Percentiles rank a stretch among this genome's conserved stretches.
Conservation (phyloP, 2,329 filamentous ascomycete species). For the Aureobasidium uvarum region DNA sequence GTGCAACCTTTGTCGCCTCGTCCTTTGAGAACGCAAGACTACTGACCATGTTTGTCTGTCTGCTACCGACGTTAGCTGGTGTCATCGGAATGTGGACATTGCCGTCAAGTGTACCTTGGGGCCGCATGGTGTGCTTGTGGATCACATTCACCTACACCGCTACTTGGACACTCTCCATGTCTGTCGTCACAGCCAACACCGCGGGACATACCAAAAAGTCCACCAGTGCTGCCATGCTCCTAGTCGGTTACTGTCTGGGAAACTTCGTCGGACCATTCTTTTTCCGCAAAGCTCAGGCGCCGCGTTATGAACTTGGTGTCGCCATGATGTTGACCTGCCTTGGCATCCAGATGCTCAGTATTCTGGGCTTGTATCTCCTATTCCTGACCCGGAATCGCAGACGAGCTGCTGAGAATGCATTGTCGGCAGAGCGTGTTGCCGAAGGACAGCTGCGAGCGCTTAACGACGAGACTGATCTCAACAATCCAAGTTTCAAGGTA, state of each 20-base stretch:
- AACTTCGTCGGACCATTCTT: constrained; percentile 28
- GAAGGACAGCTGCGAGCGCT: constrained; percentile 19
- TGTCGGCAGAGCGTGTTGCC: neutral
- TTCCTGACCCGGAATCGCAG: constrained; percentile 26
- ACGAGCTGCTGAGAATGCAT: constrained; percentile 12
- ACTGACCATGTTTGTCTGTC: constrained; percentile 7
- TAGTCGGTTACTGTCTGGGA: constrained; percentile 49
- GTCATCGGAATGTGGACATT: constrained; percentile 5
- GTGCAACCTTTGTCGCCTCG: neutral
- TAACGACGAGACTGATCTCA: constrained; percentile 24
- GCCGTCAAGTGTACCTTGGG: neutral
- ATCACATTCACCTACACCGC: constrained; percentile 1
- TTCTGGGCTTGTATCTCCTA: constrained; percentile 26
- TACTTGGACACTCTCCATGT: constrained; percentile 51
- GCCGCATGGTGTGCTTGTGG: constrained; percentile 53
- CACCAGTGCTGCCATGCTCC: constrained; percentile 55
- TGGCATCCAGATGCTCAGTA: constrained; percentile 29
- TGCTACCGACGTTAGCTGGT: constrained; percentile 1
- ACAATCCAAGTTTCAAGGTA: constrained; percentile 17
- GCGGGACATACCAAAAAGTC: constrained; percentile 61
- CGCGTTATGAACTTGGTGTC: constrained; percentile 20
- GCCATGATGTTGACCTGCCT: constrained; percentile 29
- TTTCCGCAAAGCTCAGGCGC: constrained; percentile 21
- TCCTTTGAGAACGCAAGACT: constrained; percentile 1
- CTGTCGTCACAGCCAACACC: constrained; percentile 62